Evolutionary conservation across 495 filamentous ascomycete genomes (phyloP).

Genomic region (Neurospora discreta): DNA sequence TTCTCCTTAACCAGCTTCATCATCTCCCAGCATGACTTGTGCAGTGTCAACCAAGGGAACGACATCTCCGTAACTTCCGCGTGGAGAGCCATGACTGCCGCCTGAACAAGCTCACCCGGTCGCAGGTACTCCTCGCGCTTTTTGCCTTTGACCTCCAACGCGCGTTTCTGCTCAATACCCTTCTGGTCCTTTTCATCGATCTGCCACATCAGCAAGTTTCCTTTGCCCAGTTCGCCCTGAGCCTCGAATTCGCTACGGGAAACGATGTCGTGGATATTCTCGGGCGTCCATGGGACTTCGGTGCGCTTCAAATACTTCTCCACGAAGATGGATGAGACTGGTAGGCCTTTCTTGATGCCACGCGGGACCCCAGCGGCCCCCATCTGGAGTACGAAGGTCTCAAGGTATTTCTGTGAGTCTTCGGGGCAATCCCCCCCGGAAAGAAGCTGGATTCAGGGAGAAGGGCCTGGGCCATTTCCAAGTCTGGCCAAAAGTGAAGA

Average conservation of each 20-base stretch:
- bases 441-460: slow-evolving; percentile 19
- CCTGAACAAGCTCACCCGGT: slow-evolving; percentile 6
- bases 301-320: slow-evolving; percentile 14
- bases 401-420: slow-evolving; percentile 16
- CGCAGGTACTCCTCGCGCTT: background rate
- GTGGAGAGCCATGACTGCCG: slow-evolving; percentile 11
- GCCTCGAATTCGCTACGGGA: slow-evolving; percentile 12
- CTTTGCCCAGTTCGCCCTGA: background rate
- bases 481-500: slow-evolving; percentile 20
- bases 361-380: slow-evolving; percentile 23
- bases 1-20: slow-evolving; percentile 20
- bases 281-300: slow-evolving; percentile 18
- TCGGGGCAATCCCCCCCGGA: slow-evolving; percentile 18
- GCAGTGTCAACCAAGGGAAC: slow-evolving; percentile 28
- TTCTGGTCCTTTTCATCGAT: background rate
- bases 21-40: slow-evolving; percentile 26
- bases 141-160: background rate
- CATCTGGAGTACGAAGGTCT: slow-evolving; percentile 25
- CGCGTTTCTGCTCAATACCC: background rate
- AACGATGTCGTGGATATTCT: slow-evolving; percentile 17
- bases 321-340: slow-evolving; percentile 22
- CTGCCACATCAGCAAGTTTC: background rate
- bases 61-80: slow-evolving; percentile 19
- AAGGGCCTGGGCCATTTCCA: slow-evolving; percentile 18
- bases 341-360: slow-evolving; percentile 11